These are phyloP conservation scores for Talaromyces wortmannii DNA, from an alignment of 495 filamentous ascomycete genomes.

Conservation along the genomic window DNA sequence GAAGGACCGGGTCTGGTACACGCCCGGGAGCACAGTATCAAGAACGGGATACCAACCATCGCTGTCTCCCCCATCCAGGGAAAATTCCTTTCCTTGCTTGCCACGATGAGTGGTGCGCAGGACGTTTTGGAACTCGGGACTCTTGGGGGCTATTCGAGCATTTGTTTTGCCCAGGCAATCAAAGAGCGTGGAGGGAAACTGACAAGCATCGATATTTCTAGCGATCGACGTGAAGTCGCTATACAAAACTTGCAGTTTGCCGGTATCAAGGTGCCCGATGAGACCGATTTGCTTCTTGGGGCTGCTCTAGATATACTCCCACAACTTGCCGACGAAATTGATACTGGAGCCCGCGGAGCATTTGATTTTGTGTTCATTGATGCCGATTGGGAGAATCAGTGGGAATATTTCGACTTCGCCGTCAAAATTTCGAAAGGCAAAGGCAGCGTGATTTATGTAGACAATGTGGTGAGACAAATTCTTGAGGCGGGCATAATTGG, in stretches of 20 bases:
- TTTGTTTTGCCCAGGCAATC: constrained; percentile 39
- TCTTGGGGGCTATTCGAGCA: constrained; percentile 43
- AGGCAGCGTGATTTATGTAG: constrained; percentile 34
- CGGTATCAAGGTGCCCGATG: constrained; percentile 11
- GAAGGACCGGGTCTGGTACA: neutral
- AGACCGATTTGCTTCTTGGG: constrained; percentile 38
- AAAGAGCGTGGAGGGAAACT: constrained; percentile 23
- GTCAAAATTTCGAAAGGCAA: constrained; percentile 25
- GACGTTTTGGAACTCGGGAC: constrained; percentile 46
- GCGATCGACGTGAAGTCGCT: constrained; percentile 31
- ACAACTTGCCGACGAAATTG: constrained; percentile 23
- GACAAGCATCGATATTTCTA: constrained; percentile 38
- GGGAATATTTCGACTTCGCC: constrained; percentile 32
- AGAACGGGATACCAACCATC: constrained; percentile 11
- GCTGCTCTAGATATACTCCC: constrained; percentile 37
- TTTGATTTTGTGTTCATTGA: constrained; percentile 49
- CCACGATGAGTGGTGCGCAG: constrained; percentile 23
- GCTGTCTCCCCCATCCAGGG: constrained; percentile 28
- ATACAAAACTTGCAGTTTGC: constrained; percentile 29
- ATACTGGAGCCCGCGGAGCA: constrained; percentile 12
- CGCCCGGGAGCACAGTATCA: neutral
- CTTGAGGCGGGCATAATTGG: constrained; percentile 5
- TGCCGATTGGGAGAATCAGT: constrained; percentile 42
- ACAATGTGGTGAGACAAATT: constrained; percentile 37
- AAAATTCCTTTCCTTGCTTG: constrained; percentile 34